Conservation (phyloP, 2,329 filamentous ascomycete genomes). For the Geosmithia morbida region DNA sequence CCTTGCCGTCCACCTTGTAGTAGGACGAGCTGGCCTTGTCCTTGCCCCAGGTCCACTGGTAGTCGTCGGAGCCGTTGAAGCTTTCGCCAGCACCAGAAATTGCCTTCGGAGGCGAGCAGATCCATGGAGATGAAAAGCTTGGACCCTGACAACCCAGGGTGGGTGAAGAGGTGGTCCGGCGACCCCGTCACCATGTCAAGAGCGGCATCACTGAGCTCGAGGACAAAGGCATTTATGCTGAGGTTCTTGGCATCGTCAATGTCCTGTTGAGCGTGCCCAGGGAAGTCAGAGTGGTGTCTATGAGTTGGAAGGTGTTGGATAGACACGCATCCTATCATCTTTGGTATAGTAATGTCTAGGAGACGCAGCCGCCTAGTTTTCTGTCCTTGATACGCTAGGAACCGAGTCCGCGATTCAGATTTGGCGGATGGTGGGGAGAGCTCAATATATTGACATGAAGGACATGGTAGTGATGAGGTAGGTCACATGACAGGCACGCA, state of each 20-base stretch:
- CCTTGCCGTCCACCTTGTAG: neutral
- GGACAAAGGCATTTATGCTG: slow-evolving; percentile 14
- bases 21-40: neutral
- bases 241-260: slow-evolving; percentile 6
- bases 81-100: neutral
- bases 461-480: too few relatives aligned
- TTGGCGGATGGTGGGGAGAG: too few relatives aligned
- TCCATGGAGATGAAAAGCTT: neutral
- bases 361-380: neutral
- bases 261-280: slow-evolving; percentile 6
- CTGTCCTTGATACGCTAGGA: too few relatives aligned
- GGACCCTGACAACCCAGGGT: neutral
- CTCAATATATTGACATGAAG: too few relatives aligned
- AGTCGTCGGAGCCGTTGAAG: neutral
- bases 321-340: neutral
- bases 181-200: slow-evolving; percentile 1
- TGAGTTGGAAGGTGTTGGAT: neutral
- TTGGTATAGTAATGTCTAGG: neutral
- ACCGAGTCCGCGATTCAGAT: too few relatives aligned
- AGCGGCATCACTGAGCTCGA: slow-evolving; percentile 9
- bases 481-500: too few relatives aligned
- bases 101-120: neutral
- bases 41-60: neutral
- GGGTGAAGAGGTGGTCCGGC: neutral
- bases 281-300: neutral